Evolutionary conservation across 2,329 filamentous ascomycete species (phyloP), one percentile per base, ranked within the genome.

Genomic region (Aspergillus neoniger): DNA sequence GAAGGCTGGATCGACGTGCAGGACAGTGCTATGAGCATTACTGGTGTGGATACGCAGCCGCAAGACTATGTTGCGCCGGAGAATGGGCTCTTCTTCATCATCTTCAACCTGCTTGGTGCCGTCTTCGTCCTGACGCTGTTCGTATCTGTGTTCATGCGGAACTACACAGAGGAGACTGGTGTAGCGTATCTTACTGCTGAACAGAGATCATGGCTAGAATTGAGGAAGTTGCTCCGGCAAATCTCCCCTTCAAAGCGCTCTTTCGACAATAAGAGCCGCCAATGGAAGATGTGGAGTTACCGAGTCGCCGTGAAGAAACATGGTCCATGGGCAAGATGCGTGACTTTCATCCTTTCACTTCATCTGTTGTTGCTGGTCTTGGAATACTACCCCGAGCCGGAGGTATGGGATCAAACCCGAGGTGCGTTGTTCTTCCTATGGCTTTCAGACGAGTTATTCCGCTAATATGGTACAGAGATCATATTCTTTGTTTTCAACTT

Each of bases 91-190:
- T 99, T 97, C 81, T 97, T 99, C 74, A 87, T 99, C 58, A 83
- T 94, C 4, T 99, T 98, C 86, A 99, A 99, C 77, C 85, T 99
- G 73, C 84, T 99, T 69, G 92, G 92, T 32, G 95, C 95, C 0
- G 94, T 99, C 65, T 99, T 99, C 78, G 90, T 99, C 63, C 83
- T 99, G 72, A 99, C 95, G 1, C 81, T 99, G 72, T 99, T 99
- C 76, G 96, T 99, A 51, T 98, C 95, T 59, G 95, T 99, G 63
- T 99, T 99, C 76, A 99, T 99, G 95, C 91, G 95, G 63, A 99
- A 97, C 75, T 99, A 99, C 77, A 99, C 95, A 0, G 95, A 99
- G 77, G 93, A 98, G 77, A 99, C 95, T 0, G 95, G 95, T 1
- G 95, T 99, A 47, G 95, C 95, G 2, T 99, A 94, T 74, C 81